Evolutionary conservation across 345 rosid species (phyloP), one percentile per base, ranked within the genome.

Genomic region (Laguncularia racemosa): DNA sequence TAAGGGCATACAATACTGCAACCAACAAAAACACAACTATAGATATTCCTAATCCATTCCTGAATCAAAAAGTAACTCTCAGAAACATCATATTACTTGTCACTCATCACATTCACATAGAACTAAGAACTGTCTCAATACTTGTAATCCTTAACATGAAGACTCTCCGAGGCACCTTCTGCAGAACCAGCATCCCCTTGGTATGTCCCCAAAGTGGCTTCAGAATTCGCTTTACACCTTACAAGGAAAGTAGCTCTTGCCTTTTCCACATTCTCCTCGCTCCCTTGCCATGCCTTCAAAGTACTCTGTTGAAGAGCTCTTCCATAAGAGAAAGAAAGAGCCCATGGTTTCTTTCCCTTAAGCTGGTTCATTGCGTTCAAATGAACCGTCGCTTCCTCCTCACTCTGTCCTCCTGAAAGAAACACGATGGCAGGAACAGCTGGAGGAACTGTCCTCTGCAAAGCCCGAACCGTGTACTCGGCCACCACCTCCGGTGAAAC

Each of bases 281-380:
- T 66, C 43, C 64, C 70, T 0, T 59, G 48, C 70, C 70, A 66
- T 15, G 70, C 70, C 60, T 54, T 66, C 17, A 66, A 46, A n/a
- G 70, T 66, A 55, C 64, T 59, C 64, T 59, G 65, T 64, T 66
- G 70, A 26, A 66, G 70, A n/a, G 70, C 70, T 4, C 70, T 26
- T 3, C 60, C 64, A 21, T 52, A 66, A 1, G 70, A 66, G 64
- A 66, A 66, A 5, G 60, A 45, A 3, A 59, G 70, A 9, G 44
- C 14, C 70, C 70, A 67, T 2, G 70, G 65, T 60, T 67, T 67
- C 64, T 67, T 67, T 0, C 60, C 56, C 49, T 60, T 10, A 16
- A 60, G 18, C 23, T 59, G 54, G 65, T 67, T 67, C 70, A 67
- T 67, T 33, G 64, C 64, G 28, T 67, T 67, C 44, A 67, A 56